phyloP scores from a whole-genome alignment of 352 stramenopile species.

The Globisporangium paroecandrum region DNA sequence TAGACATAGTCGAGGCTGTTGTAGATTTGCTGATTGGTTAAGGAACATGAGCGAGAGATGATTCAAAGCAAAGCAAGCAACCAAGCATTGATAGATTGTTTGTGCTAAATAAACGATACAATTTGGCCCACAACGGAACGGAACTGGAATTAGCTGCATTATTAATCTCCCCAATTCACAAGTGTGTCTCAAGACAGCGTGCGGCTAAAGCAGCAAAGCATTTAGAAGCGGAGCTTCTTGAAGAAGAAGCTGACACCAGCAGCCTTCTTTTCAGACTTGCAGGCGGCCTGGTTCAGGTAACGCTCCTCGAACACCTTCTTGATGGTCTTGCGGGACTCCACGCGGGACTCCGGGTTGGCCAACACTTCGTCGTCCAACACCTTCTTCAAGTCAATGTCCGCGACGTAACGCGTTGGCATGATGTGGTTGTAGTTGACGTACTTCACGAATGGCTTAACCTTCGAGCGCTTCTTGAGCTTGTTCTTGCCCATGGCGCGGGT shows the following conservation, averaged over 20 bases:
- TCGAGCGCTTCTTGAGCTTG: constrained; percentile 97
- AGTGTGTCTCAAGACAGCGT: constrained; percentile 39
- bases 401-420: constrained; percentile 99
- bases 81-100: background rate
- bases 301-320: constrained; percentile 99
- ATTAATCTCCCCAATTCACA: constrained; percentile 44
- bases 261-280: constrained; percentile 98
- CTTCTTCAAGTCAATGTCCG: constrained; percentile 99
- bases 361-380: constrained; percentile 91
- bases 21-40: background rate
- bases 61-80: constrained; percentile 9
- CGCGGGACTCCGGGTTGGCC: constrained; percentile 71
- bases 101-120: constrained; percentile 5
- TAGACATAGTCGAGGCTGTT: background rate
- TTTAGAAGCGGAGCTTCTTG: constrained; percentile 99
- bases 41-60: constrained; percentile 3
- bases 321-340: constrained; percentile 97
- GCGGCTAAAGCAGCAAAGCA: constrained; percentile 18
- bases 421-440: constrained; percentile 99
- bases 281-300: constrained; percentile 94
- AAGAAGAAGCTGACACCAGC: constrained; percentile 98
- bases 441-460: constrained; percentile 99
- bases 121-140: constrained; percentile 45
- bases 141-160: constrained; percentile 68
- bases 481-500: constrained; percentile 96